Conservation (phyloP, 768 basidiomycete species). For the Rhizopogon vulgaris region DNA sequence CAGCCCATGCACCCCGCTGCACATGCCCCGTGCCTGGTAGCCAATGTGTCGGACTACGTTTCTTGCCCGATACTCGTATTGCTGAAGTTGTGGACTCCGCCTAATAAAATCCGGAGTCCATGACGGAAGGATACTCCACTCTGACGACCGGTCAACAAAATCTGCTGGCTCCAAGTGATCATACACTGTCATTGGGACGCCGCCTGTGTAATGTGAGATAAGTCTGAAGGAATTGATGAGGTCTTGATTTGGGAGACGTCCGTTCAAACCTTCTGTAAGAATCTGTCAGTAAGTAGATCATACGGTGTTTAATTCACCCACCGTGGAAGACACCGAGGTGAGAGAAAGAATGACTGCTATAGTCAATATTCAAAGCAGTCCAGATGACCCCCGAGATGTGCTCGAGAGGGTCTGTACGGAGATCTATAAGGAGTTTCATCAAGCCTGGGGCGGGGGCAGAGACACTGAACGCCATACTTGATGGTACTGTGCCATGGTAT, state of each 20-base stretch:
- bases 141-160: conserved; percentile 21
- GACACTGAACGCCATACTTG: conserved; percentile 41
- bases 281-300: neutral
- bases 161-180: conserved; percentile 59
- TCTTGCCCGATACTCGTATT: conserved; percentile 52
- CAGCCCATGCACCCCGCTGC: conserved; percentile 86
- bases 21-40: conserved; percentile 72
- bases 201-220: conserved; percentile 67
- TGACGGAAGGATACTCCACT: conserved; percentile 27
- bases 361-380: conserved; percentile 93
- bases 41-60: conserved; percentile 66
- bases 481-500: conserved; percentile 68
- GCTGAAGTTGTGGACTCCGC: conserved; percentile 37
- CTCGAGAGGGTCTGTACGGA: conserved; percentile 55
- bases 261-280: conserved; percentile 86
- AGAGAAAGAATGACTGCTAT: conserved; percentile 94
- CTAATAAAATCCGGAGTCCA: conserved; percentile 45
- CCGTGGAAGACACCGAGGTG: conserved; percentile 95
- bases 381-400: conserved; percentile 85
- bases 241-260: conserved; percentile 94
- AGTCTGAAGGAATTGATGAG: conserved; percentile 75
- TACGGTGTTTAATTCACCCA: conserved; percentile 26
- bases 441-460: neutral
- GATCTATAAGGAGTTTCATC: conserved; percentile 37
- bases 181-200: conserved; percentile 76